These are phyloP conservation scores for Trichoderma gamsii DNA, from an alignment of 495 filamentous ascomycete genomes.

Conservation along the genomic window DNA sequence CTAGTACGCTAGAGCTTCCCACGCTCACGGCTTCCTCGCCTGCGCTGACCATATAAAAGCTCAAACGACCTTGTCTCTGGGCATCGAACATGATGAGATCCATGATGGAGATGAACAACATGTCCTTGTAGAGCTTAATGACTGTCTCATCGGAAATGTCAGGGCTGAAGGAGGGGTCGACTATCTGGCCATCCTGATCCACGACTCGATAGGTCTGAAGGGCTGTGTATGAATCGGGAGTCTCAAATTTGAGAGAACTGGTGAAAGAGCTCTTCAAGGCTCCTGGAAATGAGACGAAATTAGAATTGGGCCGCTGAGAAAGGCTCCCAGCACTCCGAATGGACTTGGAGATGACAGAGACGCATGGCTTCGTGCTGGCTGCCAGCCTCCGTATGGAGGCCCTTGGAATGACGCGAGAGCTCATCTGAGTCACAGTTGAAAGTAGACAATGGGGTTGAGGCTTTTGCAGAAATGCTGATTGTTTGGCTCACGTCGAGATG, in stretches of 20 bases:
- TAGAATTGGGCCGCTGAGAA: constrained; percentile 64
- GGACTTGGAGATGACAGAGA: constrained; percentile 2
- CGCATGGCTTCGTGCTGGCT: not conserved
- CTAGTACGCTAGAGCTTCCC: constrained; percentile 74
- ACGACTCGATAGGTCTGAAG: constrained; percentile 84
- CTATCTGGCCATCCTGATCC: constrained; percentile 71
- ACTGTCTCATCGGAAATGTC: constrained; percentile 66
- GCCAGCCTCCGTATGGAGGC: not conserved
- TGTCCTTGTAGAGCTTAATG: constrained; percentile 55
- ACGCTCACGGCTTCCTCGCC: constrained; percentile 94
- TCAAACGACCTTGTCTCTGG: constrained; percentile 70
- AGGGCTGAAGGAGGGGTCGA: constrained; percentile 60
- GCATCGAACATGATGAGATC: constrained; percentile 92
- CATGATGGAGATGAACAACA: constrained; percentile 80
- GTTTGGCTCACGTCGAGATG: not conserved
- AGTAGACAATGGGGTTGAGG: not conserved
- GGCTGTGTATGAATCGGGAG: constrained; percentile 58
- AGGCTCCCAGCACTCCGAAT: constrained; percentile 32
- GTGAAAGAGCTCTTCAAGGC: constrained; percentile 92
- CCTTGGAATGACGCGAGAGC: not conserved
- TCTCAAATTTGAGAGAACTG: constrained; percentile 64
- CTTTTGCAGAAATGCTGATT: not conserved
- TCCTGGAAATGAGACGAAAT: constrained; percentile 83
- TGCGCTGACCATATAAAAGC: constrained; percentile 96
- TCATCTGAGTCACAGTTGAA: not conserved